Evolutionary conservation across 2,329 filamentous ascomycete genomes (phyloP).

Genomic region (Phyllosticta citribraziliensis): DNA sequence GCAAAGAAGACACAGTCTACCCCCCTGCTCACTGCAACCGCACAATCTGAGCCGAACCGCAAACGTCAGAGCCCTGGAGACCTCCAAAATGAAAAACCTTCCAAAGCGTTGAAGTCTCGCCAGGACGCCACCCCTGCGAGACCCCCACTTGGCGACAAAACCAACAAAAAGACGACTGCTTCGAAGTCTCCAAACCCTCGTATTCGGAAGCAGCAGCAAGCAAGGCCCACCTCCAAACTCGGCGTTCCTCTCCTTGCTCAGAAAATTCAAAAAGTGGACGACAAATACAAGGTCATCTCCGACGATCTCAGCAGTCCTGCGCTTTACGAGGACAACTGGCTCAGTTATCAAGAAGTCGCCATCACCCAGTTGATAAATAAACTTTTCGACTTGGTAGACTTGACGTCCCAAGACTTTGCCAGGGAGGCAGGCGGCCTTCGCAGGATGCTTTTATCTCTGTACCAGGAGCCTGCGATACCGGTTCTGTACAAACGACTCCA

Average conservation of each 20-base stretch:
- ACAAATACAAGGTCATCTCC: slow-evolving; percentile 42
- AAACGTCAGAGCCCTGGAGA: slow-evolving; percentile 25
- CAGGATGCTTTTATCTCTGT: slow-evolving; percentile 41
- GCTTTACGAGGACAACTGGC: slow-evolving; percentile 55
- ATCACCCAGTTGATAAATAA: slow-evolving; percentile 52
- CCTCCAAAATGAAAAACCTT: slow-evolving; percentile 22
- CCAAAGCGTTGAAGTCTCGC: slow-evolving; percentile 25
- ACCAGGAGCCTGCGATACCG: slow-evolving; percentile 43
- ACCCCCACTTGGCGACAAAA: slow-evolving; percentile 8
- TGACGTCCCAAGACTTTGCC: slow-evolving; percentile 12
- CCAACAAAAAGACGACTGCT: slow-evolving; percentile 7
- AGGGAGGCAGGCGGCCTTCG: slow-evolving; percentile 26
- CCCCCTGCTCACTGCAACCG: neutral
- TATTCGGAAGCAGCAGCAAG: slow-evolving; percentile 16
- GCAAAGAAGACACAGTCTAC: neutral
- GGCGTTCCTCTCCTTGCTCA: slow-evolving; percentile 25
- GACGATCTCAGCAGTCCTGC: slow-evolving; percentile 47
- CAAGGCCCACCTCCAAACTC: slow-evolving; percentile 21
- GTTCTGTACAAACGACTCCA: slow-evolving; percentile 48
- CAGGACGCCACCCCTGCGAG: slow-evolving; percentile 20
- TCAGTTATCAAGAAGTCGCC: slow-evolving; percentile 50
- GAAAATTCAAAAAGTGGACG: slow-evolving; percentile 18
- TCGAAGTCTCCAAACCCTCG: slow-evolving; percentile 22
- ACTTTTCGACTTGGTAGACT: slow-evolving; percentile 36
- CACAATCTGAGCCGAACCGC: slow-evolving; percentile 12